phyloP scores from a whole-genome alignment of 805 yeast genomes.

The Myxozyma neotropica region DNA sequence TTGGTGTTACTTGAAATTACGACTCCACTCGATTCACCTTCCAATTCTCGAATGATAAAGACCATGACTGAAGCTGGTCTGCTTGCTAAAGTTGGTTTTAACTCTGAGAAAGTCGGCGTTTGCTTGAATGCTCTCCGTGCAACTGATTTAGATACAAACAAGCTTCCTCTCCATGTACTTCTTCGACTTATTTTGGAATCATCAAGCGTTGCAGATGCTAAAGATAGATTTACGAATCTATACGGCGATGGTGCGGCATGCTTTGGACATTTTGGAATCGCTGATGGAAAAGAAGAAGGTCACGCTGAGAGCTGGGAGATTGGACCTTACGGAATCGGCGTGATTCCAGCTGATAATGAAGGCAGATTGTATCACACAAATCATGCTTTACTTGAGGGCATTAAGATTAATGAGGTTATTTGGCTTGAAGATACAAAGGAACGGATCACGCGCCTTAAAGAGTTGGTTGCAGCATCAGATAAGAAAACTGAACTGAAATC shows the following conservation, averaged over 20 bases:
- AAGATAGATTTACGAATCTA: conserved; percentile 1
- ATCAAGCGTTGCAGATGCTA: conserved; percentile 36
- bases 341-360: conserved; percentile 13
- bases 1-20: conserved; percentile 40
- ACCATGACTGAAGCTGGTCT: conserved; percentile 46
- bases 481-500: neutral
- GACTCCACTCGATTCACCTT: conserved; percentile 15
- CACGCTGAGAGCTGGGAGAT: conserved; percentile 30
- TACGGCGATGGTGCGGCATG: conserved; percentile 31
- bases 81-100: conserved; percentile 45
- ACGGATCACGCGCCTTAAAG: conserved; percentile 20
- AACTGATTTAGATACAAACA: conserved; percentile 38
- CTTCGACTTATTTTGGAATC: conserved; percentile 44
- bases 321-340: conserved; percentile 28
- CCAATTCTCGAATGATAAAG: conserved; percentile 35
- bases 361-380: conserved; percentile 30
- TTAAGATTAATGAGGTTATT: conserved; percentile 24
- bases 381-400: conserved; percentile 21
- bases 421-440: conserved; percentile 31
- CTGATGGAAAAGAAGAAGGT: conserved; percentile 26
- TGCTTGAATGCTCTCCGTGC: conserved; percentile 44
- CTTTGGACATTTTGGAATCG: conserved; percentile 33
- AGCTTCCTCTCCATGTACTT: conserved; percentile 46
- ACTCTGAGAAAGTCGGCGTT: conserved; percentile 43
- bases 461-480: conserved; percentile 10